A percentile compares a stretch with the other conserved stretches of the same genome.
phyloP scores from a whole-genome alignment of 1,284 basidiomycete genomes.

The Wolfiporia cocos region DNA sequence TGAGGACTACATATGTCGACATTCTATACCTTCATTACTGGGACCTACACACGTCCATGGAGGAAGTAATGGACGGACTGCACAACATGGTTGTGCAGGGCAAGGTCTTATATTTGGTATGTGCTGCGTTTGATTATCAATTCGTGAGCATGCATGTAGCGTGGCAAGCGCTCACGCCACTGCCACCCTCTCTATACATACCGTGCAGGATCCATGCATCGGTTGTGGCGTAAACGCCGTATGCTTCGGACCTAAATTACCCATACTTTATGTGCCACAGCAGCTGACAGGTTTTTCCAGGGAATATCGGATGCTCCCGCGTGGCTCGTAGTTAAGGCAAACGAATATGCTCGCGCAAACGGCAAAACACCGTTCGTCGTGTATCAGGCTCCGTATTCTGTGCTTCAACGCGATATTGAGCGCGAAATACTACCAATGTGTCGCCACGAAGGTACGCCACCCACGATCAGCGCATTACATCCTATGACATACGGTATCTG shows the following conservation, averaged over 20 bases:
- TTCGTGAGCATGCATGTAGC: no score
- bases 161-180: no score
- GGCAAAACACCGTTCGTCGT: constrained; percentile 48
- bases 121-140: no score
- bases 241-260: no score
- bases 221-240: no score
- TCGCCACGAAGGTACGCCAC: constrained; percentile 11
- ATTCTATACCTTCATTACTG: constrained; percentile 43
- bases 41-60: constrained; percentile 24
- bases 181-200: not conserved
- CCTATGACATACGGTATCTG: not conserved
- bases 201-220: not conserved
- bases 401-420: constrained; percentile 46
- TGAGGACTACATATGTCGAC: constrained; percentile 47
- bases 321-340: constrained; percentile 47
- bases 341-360: constrained; percentile 43
- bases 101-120: constrained; percentile 33
- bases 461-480: not conserved
- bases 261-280: not conserved
- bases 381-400: constrained; percentile 52
- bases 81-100: constrained; percentile 29
- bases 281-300: constrained; percentile 12
- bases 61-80: constrained; percentile 46
- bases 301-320: constrained; percentile 42
- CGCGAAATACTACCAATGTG: constrained; percentile 58